These are phyloP conservation scores for Dothistroma pini DNA, from an alignment of 2,329 filamentous ascomycete species.

Conservation along the genomic window DNA sequence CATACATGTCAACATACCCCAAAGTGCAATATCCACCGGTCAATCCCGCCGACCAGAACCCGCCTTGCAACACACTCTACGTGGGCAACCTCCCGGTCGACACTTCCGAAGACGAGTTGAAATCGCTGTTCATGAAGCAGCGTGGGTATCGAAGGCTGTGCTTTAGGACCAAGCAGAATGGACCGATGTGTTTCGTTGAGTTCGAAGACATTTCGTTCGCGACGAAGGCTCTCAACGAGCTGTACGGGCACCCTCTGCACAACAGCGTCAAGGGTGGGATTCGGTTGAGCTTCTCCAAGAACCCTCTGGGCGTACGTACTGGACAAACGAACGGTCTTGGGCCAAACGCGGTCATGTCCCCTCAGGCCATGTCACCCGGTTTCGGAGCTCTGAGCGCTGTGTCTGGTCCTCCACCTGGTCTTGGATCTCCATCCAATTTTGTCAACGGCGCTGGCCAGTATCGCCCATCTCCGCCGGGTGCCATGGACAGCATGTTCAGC, in stretches of 20 bases:
- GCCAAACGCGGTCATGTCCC: constrained; percentile 48
- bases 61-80: constrained; percentile 95
- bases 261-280: constrained; percentile 96
- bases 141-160: constrained; percentile 93
- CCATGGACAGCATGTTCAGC: constrained; percentile 30
- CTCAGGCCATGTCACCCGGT: constrained; percentile 52
- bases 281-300: constrained; percentile 94
- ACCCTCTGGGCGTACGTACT: constrained; percentile 86
- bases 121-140: constrained; percentile 87
- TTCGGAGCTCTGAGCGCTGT: constrained; percentile 52
- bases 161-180: constrained; percentile 91
- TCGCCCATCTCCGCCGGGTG: constrained; percentile 15
- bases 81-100: constrained; percentile 94
- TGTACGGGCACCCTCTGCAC: constrained; percentile 82
- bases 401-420: constrained; percentile 71
- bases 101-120: constrained; percentile 92
- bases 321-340: constrained; percentile 59
- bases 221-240: constrained; percentile 82
- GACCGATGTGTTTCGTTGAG: constrained; percentile 98
- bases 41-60: constrained; percentile 94
- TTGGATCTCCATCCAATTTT: constrained; percentile 62
- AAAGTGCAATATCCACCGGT: constrained; percentile 74
- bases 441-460: constrained; percentile 14
- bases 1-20: constrained; percentile 58
- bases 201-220: constrained; percentile 92